These are phyloP conservation scores for Priceomyces melissophilus DNA, from an alignment of 805 yeast species.

Conservation along the genomic window DNA sequence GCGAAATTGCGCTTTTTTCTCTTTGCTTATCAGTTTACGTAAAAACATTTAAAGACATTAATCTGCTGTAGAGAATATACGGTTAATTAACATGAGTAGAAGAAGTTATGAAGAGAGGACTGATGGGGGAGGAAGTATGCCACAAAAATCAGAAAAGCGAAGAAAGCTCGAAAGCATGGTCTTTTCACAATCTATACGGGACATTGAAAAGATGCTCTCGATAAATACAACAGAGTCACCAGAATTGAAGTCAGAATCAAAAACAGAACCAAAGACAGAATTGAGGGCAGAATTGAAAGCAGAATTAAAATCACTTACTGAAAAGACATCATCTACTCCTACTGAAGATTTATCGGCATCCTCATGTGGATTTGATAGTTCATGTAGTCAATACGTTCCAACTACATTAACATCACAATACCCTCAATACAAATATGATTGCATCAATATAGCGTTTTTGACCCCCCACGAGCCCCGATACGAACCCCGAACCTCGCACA, in stretches of 20 bases:
- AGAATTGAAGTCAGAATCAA: not conserved
- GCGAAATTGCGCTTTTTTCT: not conserved
- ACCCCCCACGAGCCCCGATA: not conserved
- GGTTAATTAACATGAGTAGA: not conserved
- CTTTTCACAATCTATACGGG: conserved; percentile 20
- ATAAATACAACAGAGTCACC: not conserved
- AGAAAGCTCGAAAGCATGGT: conserved; percentile 19
- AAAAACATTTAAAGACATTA: not conserved
- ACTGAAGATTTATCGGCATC: not conserved
- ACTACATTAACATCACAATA: not conserved
- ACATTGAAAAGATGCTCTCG: conserved; percentile 21
- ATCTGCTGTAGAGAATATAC: not conserved
- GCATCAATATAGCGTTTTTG: conserved; percentile 3
- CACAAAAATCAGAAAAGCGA: conserved; percentile 17
- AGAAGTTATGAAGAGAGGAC: not conserved
- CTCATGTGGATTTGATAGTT: not conserved
- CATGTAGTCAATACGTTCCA: conserved; percentile 1
- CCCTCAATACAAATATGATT: conserved; percentile 3
- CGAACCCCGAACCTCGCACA: not conserved
- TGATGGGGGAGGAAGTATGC: not conserved
- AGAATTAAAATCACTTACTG: no score
- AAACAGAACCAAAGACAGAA: not conserved
- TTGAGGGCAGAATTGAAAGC: no score
- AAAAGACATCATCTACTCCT: no score
- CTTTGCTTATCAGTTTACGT: not conserved